Conservation (phyloP, 1,139 yeast species). For the Debaryomyces udenii region DNA sequence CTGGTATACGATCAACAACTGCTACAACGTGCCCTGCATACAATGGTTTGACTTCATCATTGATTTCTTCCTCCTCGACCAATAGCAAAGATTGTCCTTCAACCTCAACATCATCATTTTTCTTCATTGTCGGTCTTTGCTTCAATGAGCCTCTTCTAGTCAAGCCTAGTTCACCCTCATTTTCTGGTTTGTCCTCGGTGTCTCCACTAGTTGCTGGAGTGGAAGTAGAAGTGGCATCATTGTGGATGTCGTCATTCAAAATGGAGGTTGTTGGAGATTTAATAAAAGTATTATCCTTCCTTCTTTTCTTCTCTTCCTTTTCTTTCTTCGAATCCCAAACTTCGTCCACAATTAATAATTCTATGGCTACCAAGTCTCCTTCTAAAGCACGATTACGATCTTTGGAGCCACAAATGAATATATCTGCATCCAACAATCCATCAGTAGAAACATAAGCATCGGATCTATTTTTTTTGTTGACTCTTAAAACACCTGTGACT, state of each 20-base stretch:
- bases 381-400: constrained; percentile 97
- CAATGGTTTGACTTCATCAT: constrained; percentile 88
- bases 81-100: constrained; percentile 92
- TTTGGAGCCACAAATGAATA: constrained; percentile 97
- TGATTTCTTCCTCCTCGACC: constrained; percentile 94
- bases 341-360: constrained; percentile 90
- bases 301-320: constrained; percentile 94
- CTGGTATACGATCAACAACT: constrained; percentile 95
- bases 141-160: constrained; percentile 89
- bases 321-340: constrained; percentile 97
- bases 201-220: constrained; percentile 24
- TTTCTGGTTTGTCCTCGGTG: constrained; percentile 21
- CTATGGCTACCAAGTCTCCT: constrained; percentile 96
- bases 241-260: constrained; percentile 64
- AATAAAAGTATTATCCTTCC: constrained; percentile 65
- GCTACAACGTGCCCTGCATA: constrained; percentile 99
- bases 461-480: constrained; percentile 91
- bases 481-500: constrained; percentile 90
- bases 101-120: constrained; percentile 96
- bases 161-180: constrained; percentile 39
- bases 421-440: constrained; percentile 93
- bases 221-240: constrained; percentile 64
- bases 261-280: constrained; percentile 39
- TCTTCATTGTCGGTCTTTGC: constrained; percentile 97
- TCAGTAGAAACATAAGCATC: constrained; percentile 98